A percentile compares a stretch with the other conserved stretches of the same genome.
phyloP scores from a whole-genome alignment of 306 rosid genomes.

The Quercus cerris region DNA sequence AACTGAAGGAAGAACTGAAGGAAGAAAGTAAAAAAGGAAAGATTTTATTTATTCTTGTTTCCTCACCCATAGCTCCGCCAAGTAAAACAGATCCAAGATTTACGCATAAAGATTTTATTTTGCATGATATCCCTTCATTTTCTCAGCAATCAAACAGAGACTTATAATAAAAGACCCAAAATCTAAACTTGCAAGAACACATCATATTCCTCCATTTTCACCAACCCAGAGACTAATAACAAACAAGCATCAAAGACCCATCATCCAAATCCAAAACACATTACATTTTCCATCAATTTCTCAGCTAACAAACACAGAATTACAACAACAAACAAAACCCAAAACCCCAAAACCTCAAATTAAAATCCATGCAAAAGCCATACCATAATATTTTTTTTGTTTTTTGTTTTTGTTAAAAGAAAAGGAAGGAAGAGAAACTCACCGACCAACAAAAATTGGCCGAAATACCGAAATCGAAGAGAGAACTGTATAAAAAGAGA shows the following conservation, averaged over 20 bases:
- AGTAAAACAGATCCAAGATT: neutral
- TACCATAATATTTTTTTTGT: no score
- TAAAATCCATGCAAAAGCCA: neutral
- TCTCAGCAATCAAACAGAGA: constrained; percentile 12
- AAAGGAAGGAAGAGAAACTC: constrained; percentile 23
- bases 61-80: neutral
- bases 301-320: neutral
- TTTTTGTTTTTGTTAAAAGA: neutral
- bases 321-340: neutral
- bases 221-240: neutral
- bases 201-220: no score
- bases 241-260: constrained; percentile 1
- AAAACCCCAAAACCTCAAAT: neutral
- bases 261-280: neutral
- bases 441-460: constrained; percentile 34
- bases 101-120: neutral
- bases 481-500: neutral
- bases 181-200: no score
- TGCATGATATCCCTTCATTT: neutral
- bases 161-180: neutral
- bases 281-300: no score
- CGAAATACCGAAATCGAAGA: constrained; percentile 1
- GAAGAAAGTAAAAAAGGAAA: neutral
- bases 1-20: neutral
- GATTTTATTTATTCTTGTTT: neutral